Percentiles rank a stretch among this genome's conserved stretches.
Conservation (phyloP, 1,284 basidiomycete species). For the Ganoderma leucocontextum region DNA sequence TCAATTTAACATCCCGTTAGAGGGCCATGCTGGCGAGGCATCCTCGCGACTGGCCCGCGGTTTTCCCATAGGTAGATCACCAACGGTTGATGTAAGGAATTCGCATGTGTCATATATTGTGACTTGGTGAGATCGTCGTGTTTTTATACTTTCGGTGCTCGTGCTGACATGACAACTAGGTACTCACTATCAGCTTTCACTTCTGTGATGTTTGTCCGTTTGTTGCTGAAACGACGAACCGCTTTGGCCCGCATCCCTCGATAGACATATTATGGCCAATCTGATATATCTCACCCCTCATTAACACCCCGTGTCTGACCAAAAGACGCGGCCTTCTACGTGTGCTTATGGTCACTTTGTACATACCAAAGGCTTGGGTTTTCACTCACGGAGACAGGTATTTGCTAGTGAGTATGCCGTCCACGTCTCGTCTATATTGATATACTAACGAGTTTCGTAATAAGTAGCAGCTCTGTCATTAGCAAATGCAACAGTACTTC, state of each 20-base stretch:
- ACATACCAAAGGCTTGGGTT: neutral
- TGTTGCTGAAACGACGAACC: constrained; percentile 61
- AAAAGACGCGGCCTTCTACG: neutral
- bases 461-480: neutral
- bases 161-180: constrained; percentile 49
- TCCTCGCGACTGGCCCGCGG: constrained; percentile 73
- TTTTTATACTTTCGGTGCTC: neutral
- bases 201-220: constrained; percentile 64
- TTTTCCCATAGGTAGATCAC: constrained; percentile 85
- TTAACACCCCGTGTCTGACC: neutral
- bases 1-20: constrained; percentile 51
- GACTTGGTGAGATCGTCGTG: constrained; percentile 76
- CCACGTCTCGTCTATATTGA: neutral
- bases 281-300: neutral
- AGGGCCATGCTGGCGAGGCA: constrained; percentile 81
- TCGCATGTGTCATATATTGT: constrained; percentile 95
- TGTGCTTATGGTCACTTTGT: neutral
- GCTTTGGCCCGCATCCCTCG: constrained; percentile 44
- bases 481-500: neutral
- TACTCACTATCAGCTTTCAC: constrained; percentile 78
- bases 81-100: constrained; percentile 91
- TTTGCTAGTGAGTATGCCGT: neutral
- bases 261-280: constrained; percentile 17
- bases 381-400: neutral
- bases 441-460: neutral